These are phyloP conservation scores for Podila epigama DNA, from an alignment of 192 early-diverging fungal species.

Conservation along the genomic window DNA sequence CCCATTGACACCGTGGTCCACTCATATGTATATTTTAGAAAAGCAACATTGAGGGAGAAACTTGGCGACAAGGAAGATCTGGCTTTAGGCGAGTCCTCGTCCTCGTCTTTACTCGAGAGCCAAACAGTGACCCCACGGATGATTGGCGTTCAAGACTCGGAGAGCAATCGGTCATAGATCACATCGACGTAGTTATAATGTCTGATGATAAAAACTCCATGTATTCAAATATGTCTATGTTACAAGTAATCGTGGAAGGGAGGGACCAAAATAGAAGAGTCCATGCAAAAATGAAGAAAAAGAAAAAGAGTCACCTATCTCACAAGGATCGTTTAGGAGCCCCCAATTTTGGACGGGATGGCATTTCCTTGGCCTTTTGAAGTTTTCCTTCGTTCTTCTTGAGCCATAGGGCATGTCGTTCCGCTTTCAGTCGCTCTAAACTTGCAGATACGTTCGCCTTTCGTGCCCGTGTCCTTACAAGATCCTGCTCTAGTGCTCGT, in stretches of 20 bases:
- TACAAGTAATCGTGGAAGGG: too few species aligned
- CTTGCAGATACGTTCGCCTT: constrained; percentile 6
- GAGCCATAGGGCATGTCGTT: constrained; percentile 5
- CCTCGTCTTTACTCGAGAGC: neutral
- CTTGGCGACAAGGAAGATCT: constrained; percentile 1
- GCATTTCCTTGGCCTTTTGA: neutral
- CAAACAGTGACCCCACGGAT: neutral
- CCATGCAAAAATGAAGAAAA: too few species aligned
- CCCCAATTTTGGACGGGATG: neutral
- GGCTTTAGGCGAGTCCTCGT: neutral
- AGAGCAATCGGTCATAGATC: neutral
- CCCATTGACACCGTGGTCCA: too few species aligned
- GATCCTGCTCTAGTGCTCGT: constrained; percentile 27
- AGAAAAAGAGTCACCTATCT: neutral
- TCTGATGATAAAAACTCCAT: too few species aligned
- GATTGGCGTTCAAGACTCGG: constrained; percentile 2
- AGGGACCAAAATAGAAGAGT: too few species aligned
- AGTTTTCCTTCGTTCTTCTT: neutral
- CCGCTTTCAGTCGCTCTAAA: neutral
- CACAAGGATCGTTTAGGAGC: neutral
- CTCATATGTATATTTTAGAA: neutral
- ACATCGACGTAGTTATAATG: too few species aligned
- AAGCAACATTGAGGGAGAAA: constrained; percentile 18
- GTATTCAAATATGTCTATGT: too few species aligned
- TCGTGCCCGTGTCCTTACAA: neutral